A percentile compares a stretch with the other conserved stretches of the same genome.
Evolutionary conservation across 176 grass and related monocot species (phyloP).

Genomic region (Oryza officinalis): DNA sequence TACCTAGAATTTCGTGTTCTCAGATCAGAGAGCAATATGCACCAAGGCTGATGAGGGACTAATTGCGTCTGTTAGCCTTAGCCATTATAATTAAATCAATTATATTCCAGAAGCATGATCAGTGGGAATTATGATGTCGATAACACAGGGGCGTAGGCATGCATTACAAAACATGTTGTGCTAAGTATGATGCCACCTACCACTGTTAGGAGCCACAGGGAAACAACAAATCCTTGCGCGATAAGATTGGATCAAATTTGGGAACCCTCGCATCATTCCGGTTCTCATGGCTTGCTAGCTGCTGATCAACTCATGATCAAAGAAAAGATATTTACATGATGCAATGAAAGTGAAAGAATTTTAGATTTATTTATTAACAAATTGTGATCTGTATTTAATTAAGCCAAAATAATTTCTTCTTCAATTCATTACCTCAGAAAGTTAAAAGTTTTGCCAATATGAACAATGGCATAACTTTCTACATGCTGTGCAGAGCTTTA

Average conservation of each 20-base stretch:
- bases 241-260: conserved; percentile 50
- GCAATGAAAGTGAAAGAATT: conserved; percentile 2
- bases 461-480: conserved; percentile 32
- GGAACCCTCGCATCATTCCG: conserved; percentile 50
- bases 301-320: conserved; percentile 52
- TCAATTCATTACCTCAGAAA: background rate
- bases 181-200: conserved; percentile 63
- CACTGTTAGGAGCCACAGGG: conserved; percentile 35
- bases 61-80: conserved; percentile 51
- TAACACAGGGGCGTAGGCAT: conserved; percentile 46
- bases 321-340: conserved; percentile 32
- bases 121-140: conserved; percentile 61
- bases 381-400: background rate
- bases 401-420: background rate
- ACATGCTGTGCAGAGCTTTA: conserved; percentile 27
- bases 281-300: conserved; percentile 50
- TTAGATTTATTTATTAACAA: background rate
- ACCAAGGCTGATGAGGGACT: conserved; percentile 54
- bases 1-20: conserved; percentile 44
- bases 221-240: conserved; percentile 44
- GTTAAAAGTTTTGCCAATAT: conserved; percentile 22
- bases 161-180: conserved; percentile 48
- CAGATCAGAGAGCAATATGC: conserved; percentile 37
- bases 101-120: conserved; percentile 58
- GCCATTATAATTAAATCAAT: conserved; percentile 48